Evolutionary conservation across 257 asterid genomes (phyloP).

Genomic region (Echium plantagineum): DNA sequence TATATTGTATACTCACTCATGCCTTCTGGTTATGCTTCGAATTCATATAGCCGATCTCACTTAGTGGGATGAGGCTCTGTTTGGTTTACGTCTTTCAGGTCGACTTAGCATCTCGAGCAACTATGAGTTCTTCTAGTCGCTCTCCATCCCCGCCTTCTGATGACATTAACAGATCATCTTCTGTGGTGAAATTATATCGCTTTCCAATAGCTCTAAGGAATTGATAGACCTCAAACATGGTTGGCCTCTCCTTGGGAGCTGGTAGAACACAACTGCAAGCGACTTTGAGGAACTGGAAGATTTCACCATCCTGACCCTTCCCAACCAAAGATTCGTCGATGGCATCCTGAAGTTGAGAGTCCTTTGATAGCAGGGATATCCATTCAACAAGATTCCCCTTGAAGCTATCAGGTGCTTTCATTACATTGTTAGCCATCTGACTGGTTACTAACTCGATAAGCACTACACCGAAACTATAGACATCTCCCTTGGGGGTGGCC

Average conservation of each 20-base stretch:
- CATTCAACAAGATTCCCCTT: constrained; percentile 80
- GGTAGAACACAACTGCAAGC: constrained; percentile 75
- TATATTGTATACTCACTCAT: constrained; percentile 6
- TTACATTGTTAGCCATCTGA: constrained; percentile 43
- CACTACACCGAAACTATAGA: constrained; percentile 80
- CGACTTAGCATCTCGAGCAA: constrained; percentile 45
- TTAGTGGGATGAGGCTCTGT: too few species aligned
- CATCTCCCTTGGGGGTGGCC: constrained; percentile 93
- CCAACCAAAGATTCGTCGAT: constrained; percentile 48
- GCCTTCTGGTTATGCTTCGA: constrained; percentile 1
- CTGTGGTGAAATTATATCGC: constrained; percentile 44
- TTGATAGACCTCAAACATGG: constrained; percentile 88
- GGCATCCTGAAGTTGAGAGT: constrained; percentile 58
- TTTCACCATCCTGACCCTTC: constrained; percentile 53
- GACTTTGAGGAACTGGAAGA: constrained; percentile 71
- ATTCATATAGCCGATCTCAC: too few species aligned
- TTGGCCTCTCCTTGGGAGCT: constrained; percentile 62
- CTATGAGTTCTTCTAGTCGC: constrained; percentile 58
- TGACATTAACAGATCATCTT: constrained; percentile 47
- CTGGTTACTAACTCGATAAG: constrained; percentile 74
- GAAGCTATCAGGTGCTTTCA: constrained; percentile 60
- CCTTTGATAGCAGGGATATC: constrained; percentile 48
- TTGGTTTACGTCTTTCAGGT: constrained; percentile 1
- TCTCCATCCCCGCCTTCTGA: constrained; percentile 34
- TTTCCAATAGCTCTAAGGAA: constrained; percentile 65